These are phyloP conservation scores for Cordyceps tenuipes DNA, from an alignment of 2,329 filamentous ascomycete species.

Conservation along the genomic window DNA sequence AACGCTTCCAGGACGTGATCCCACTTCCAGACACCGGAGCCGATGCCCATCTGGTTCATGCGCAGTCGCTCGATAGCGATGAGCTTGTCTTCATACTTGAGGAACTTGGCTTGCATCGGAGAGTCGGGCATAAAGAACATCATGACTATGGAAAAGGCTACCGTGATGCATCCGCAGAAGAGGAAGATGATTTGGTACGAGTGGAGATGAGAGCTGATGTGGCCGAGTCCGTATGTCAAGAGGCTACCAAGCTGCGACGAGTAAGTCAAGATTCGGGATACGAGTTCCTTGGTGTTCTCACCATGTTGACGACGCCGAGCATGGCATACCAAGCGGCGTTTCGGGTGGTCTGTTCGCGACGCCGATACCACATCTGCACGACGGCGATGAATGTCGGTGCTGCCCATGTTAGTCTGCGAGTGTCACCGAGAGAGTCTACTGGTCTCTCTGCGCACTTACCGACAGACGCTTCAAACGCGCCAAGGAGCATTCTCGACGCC, in stretches of 20 bases:
- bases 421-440: background rate
- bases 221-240: conserved; percentile 24
- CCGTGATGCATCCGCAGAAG: conserved; percentile 30
- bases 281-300: conserved; percentile 2
- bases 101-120: conserved; percentile 48
- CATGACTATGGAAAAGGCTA: conserved; percentile 39
- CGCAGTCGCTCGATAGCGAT: conserved; percentile 48
- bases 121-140: conserved; percentile 53
- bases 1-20: conserved; percentile 29
- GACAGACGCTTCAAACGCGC: conserved; percentile 39
- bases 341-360: conserved; percentile 25
- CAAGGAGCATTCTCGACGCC: conserved; percentile 36
- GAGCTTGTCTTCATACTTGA: conserved; percentile 45
- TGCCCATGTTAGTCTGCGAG: background rate
- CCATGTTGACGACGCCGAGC: conserved; percentile 25
- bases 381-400: conserved; percentile 25
- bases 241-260: conserved; percentile 20
- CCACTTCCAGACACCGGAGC: conserved; percentile 27
- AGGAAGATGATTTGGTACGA: conserved; percentile 34
- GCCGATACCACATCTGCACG: conserved; percentile 28
- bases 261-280: background rate
- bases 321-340: conserved; percentile 26
- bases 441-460: conserved; percentile 12
- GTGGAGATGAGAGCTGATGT: conserved; percentile 21
- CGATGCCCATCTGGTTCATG: conserved; percentile 36